Base-by-base conservation (phyloP, 352 stramenopile species). In the Elongisporangium undulatum region DNA sequence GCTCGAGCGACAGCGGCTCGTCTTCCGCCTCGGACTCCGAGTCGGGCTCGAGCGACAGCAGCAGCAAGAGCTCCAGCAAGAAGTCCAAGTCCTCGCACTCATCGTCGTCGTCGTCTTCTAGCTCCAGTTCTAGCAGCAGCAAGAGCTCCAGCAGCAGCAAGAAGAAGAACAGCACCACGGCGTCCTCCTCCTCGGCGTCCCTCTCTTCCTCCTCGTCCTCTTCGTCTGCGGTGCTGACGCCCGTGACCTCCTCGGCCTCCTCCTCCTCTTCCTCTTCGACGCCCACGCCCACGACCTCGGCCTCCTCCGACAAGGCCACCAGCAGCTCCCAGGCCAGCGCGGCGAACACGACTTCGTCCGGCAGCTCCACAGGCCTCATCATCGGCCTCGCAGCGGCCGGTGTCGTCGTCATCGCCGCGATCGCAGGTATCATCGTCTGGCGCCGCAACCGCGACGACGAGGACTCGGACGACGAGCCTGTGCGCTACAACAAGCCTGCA, bases 371-470 rank as follows among this genome's bases (percentile, higher is more conserved):
- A 38, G 66, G 70, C n/a, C 48, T 89, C 49, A 82, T 90, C 56
- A 54, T 85, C 22, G 78, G 74, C 29, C 77, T 87, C 55, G 65
- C 68, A 15, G 67, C 49, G 22, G 77, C 69, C 20, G 71, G 66
- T 6, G 61, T 69, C 6, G 66, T 74, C 9, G 73, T 82, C 17
- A 61, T 85, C 26, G 71, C 74, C 20, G 79, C 77, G 13, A 67
- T 83, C 10, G 62, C 81, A 21, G 81, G 58, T 16, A 85, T 91
- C 60, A 77, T 87, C 22, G 59, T 87, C 26, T 89, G 73, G 73
- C 86, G 81, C 58, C 72, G 74, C 56, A 69, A 72, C 12, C 67
- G 74, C 29, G 79, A 87, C 21, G 71, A 80, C 50, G 79, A 87
- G 9, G 76, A 89, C 60, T 87, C 75, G 61, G 78, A 88, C 54